phyloP scores from a whole-genome alignment of 2,329 filamentous ascomycete genomes.

The Ilyonectria mors-panacis region DNA sequence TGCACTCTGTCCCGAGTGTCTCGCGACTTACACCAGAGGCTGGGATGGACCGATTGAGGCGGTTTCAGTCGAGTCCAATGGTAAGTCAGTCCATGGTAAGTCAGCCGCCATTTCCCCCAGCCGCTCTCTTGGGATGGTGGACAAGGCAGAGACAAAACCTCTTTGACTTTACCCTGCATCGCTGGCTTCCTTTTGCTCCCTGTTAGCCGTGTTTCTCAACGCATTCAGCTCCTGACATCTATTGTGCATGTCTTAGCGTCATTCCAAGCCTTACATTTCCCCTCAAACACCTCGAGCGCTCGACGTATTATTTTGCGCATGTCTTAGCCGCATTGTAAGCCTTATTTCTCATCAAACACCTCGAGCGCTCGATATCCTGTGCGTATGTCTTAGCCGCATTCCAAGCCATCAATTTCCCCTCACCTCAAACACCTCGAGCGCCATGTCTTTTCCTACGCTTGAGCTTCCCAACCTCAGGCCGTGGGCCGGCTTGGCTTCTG shows the following conservation, averaged over 20 bases:
- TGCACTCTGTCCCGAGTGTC: not conserved
- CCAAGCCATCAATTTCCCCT: not conserved
- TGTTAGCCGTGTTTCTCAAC: not conserved
- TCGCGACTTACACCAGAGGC: conserved; percentile 3
- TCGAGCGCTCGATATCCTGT: not conserved
- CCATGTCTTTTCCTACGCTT: not conserved
- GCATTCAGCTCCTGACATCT: not conserved
- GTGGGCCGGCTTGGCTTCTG: not conserved
- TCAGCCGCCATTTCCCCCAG: not conserved
- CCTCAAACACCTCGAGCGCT: not conserved
- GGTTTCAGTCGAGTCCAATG: not conserved
- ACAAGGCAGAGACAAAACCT: not conserved
- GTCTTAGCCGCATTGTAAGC: not conserved
- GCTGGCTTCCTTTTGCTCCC: not conserved
- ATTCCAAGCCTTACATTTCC: not conserved
- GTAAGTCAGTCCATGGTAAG: not conserved
- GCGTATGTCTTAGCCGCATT: not conserved
- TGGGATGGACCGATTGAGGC: conserved; percentile 7
- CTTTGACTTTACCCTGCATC: not conserved
- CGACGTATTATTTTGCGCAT: not conserved
- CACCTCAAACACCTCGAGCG: not conserved
- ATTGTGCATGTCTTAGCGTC: not conserved
- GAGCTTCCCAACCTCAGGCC: not conserved
- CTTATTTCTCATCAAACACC: not conserved
- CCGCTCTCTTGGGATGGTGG: not conserved